phyloP scores from a whole-genome alignment of 1,284 basidiomycete genomes.

The Ceratobasidium sp. region DNA sequence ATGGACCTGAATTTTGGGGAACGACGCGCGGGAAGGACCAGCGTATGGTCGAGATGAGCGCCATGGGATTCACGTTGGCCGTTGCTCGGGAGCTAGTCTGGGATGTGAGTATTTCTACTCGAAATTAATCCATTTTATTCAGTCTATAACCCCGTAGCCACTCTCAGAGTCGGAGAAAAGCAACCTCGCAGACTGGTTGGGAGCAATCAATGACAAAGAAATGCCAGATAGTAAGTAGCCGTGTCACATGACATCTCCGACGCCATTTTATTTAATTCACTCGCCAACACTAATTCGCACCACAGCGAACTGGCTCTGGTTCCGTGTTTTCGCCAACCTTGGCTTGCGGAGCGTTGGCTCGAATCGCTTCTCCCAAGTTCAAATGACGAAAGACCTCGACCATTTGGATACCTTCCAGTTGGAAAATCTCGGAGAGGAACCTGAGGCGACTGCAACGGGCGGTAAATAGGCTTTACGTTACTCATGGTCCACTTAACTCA shows the following conservation, averaged over 20 bases:
- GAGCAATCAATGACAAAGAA: slow-evolving; percentile 74
- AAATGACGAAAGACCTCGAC: slow-evolving; percentile 74
- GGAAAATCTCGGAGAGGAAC: slow-evolving; percentile 51
- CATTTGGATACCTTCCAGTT: slow-evolving; percentile 82
- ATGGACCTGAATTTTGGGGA: slow-evolving; percentile 75
- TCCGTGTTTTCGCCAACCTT: slow-evolving; percentile 79
- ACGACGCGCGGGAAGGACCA: slow-evolving; percentile 76
- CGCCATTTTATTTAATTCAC: not conserved
- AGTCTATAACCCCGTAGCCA: not conserved
- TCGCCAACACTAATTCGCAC: slow-evolving; percentile 44
- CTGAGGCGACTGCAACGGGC: not conserved
- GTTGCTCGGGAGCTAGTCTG: slow-evolving; percentile 70
- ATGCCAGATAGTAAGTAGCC: slow-evolving; percentile 53
- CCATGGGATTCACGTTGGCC: slow-evolving; percentile 73
- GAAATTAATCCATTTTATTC: not conserved
- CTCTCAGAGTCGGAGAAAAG: slow-evolving; percentile 60
- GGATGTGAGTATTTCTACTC: slow-evolving; percentile 53
- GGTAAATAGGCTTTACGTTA: not conserved
- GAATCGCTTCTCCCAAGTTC: slow-evolving; percentile 58
- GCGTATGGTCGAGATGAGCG: slow-evolving; percentile 82
- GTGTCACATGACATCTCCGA: too few species aligned
- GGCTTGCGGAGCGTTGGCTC: slow-evolving; percentile 70
- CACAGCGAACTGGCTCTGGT: slow-evolving; percentile 80
- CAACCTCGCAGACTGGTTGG: slow-evolving; percentile 70
- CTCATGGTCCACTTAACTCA: not conserved